These are phyloP conservation scores for Agapanthus africanus DNA, from an alignment of 106 monocot species.

Conservation along the genomic window DNA sequence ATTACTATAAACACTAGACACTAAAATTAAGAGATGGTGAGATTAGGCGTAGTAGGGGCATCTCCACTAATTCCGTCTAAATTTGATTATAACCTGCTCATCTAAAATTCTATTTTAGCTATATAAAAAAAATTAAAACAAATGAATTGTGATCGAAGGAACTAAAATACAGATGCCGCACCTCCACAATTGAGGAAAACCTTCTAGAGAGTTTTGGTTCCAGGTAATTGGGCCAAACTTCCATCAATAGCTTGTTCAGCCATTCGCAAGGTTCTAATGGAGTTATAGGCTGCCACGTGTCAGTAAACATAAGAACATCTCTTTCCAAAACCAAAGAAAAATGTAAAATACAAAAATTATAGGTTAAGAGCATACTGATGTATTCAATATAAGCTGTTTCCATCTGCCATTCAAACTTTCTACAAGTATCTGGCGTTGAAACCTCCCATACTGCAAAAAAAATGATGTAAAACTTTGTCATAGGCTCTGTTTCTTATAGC, in stretches of 20 bases:
- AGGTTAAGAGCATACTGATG: constrained; percentile 37
- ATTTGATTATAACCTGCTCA: not conserved
- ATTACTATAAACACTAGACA: too few relatives aligned
- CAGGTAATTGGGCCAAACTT: constrained; percentile 93
- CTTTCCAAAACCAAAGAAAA: not conserved
- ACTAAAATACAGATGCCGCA: constrained; percentile 15
- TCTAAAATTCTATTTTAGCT: not conserved
- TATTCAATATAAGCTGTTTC: constrained; percentile 70
- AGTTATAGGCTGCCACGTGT: constrained; percentile 50
- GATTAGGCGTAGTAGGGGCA: too few relatives aligned
- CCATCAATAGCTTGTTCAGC: constrained; percentile 79
- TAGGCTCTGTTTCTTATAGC: not conserved
- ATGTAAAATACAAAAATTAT: constrained; percentile 4
- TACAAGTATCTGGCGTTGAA: constrained; percentile 49
- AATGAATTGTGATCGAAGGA: too few relatives aligned
- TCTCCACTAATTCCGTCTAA: too few relatives aligned
- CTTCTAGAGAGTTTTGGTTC: constrained; percentile 73
- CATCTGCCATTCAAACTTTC: constrained; percentile 76
- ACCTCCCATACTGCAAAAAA: constrained; percentile 58
- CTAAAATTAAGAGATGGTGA: too few relatives aligned
- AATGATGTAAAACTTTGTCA: not conserved
- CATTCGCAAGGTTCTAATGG: constrained; percentile 83
- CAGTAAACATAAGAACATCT: constrained; percentile 4
- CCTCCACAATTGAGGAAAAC: constrained; percentile 82
- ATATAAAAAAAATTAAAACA: too few relatives aligned